Evolutionary conservation across 768 basidiomycete species (phyloP), one percentile per base, ranked within the genome.

Genomic region (Wakefieldia striispora): DNA sequence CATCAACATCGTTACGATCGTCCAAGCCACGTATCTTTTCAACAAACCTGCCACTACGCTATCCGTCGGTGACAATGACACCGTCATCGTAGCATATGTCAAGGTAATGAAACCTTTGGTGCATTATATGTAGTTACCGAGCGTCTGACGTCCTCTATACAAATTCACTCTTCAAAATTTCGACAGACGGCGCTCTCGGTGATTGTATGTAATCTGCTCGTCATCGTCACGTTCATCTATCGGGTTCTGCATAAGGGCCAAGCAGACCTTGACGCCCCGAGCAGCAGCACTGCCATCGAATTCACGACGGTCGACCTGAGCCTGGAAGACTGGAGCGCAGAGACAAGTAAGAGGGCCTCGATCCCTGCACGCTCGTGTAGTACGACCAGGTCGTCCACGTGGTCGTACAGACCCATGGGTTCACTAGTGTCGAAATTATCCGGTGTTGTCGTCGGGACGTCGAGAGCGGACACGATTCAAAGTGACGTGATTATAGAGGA

Each of bases 151-250:
- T 29, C 13, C 29, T 13, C 29, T 13, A 12, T 13, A 13, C 29
- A 29, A 11, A 29, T 29, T 29, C 29, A 12, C 6, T 29, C 29
- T 13, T 13, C 29, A 13, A 29, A 29, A 2, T 1, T 29, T 13
- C 13, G 29, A 26, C 44, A 45, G 45, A 37, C 35, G 16, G 33
- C 40, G 23, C 31, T 40, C 23, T 24, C 47, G 26, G 11, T 45
- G 17, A n/a, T 55, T 21, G 38, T 58, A 5, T 58, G 56, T 24
- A 54, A 57, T 33, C 33, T 51, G 20, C 40, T 57, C 16, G 56
- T 57, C 16, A 50, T 57, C 19, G 47, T 47, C 20, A 39, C 43
- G 7, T 58, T 48, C 10, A 4, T 55, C 21, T 58, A 47, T n/a
- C 52, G 49, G 27, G 23, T 49, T 27, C 23, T 40, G 17, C 27